Conservation (phyloP, 2,329 filamentous ascomycete genomes). For the Tolypocladium amazonense region DNA sequence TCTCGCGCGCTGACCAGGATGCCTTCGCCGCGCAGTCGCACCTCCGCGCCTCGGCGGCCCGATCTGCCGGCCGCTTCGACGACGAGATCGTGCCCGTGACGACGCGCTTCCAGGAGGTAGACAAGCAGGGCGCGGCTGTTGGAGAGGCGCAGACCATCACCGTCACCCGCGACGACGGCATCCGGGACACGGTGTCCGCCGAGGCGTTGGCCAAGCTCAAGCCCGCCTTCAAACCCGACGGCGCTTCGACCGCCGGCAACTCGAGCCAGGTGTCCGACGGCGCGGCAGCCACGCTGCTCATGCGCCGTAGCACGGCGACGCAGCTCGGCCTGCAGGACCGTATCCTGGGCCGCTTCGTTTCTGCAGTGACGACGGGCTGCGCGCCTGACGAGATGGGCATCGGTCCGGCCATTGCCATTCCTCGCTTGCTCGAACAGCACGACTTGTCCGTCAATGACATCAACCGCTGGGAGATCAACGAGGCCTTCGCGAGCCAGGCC, state of each 20-base stretch:
- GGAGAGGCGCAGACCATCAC: conserved; percentile 51
- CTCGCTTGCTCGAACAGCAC: conserved; percentile 61
- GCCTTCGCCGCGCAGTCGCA: conserved; percentile 70
- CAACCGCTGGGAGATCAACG: conserved; percentile 87
- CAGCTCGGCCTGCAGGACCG: conserved; percentile 56
- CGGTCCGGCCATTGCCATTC: conserved; percentile 78
- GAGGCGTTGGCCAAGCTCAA: conserved; percentile 72
- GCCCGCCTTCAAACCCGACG: conserved; percentile 69
- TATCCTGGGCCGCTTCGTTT: conserved; percentile 78
- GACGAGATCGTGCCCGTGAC: conserved; percentile 71
- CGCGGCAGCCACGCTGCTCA: conserved; percentile 72
- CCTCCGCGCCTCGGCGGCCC: conserved; percentile 59
- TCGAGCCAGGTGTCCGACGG: conserved; percentile 79
- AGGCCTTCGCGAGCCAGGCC: conserved; percentile 60
- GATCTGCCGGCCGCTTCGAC: conserved; percentile 59
- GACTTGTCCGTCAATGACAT: conserved; percentile 61
- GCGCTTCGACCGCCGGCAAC: conserved; percentile 78
- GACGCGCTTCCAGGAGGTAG: conserved; percentile 55
- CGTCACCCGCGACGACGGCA: conserved; percentile 72
- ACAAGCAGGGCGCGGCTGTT: conserved; percentile 47
- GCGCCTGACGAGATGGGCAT: conserved; percentile 90
- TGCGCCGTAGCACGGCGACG: conserved; percentile 71
- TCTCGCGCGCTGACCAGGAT: conserved; percentile 70
- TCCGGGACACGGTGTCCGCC: conserved; percentile 54
- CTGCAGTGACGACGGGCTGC: conserved; percentile 65